These are phyloP conservation scores for Periconia digitata DNA, from an alignment of 2,329 filamentous ascomycete species.

Conservation along the genomic window DNA sequence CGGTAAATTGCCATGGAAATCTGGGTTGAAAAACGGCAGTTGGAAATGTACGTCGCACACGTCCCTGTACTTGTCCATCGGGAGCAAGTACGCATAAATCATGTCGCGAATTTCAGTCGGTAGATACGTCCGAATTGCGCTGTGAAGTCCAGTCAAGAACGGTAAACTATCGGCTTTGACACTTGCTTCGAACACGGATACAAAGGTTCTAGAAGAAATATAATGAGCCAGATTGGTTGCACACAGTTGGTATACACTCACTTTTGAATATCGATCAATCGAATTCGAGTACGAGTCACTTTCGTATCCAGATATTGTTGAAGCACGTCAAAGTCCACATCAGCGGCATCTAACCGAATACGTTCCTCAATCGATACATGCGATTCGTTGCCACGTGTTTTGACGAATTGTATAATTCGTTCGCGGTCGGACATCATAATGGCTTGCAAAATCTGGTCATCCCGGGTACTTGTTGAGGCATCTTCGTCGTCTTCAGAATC, in stretches of 20 bases:
- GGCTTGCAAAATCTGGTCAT: neutral
- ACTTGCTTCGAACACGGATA: neutral
- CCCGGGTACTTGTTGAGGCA: neutral
- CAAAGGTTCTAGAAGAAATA: neutral
- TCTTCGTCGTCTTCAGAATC: neutral
- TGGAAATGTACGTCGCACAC: neutral
- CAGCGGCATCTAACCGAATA: neutral
- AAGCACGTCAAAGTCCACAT: neutral
- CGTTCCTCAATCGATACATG: neutral
- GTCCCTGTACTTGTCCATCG: neutral
- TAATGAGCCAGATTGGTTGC: neutral
- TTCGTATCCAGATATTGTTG: neutral
- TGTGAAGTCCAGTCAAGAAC: neutral
- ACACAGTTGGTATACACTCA: neutral
- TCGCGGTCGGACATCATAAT: neutral
- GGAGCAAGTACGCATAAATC: constrained; percentile 3
- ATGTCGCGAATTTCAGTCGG: constrained; percentile 5
- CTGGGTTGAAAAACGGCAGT: neutral
- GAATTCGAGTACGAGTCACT: neutral
- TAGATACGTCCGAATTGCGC: constrained; percentile 1
- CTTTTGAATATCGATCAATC: neutral
- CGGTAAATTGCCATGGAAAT: constrained; percentile 1
- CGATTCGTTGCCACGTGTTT: neutral
- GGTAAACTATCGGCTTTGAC: constrained; percentile 1
- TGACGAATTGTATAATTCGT: neutral